Evolutionary conservation across 495 filamentous ascomycete genomes (phyloP).

Genomic region (Neurospora sp.): DNA sequence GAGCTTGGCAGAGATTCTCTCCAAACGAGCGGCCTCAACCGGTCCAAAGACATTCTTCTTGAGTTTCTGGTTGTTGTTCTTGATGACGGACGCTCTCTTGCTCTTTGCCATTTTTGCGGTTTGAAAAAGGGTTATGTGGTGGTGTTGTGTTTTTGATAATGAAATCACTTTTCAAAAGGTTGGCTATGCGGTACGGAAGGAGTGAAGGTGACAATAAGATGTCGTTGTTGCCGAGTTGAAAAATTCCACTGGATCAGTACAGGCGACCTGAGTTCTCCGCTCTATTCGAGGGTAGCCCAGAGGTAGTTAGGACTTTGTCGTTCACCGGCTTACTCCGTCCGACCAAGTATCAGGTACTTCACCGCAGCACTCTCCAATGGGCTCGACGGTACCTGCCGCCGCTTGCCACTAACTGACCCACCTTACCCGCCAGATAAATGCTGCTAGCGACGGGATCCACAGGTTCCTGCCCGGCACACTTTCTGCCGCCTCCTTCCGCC

Average conservation of each 20-base stretch:
- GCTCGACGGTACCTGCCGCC: background rate
- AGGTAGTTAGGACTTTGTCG: background rate
- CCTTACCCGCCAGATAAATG: background rate
- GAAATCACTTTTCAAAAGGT: background rate
- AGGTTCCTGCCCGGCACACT: background rate
- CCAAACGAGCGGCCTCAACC: conserved; percentile 59
- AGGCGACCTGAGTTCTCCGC: background rate
- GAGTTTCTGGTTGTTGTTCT: conserved; percentile 66
- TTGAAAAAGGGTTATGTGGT: background rate
- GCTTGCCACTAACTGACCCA: background rate
- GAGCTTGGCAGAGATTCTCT: conserved; percentile 71
- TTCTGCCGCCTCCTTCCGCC: conserved; percentile 23
- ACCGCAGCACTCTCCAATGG: background rate
- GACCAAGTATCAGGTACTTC: background rate
- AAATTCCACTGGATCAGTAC: background rate
- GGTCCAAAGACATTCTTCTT: conserved; percentile 73
- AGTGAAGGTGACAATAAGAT: background rate
- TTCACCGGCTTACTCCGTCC: rapidly evolving
- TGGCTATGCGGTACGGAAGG: background rate
- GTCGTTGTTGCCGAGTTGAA: background rate
- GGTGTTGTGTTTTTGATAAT: background rate
- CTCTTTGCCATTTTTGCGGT: conserved; percentile 67
- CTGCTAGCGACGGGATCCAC: background rate
- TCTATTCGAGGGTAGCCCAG: background rate
- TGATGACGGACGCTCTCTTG: conserved; percentile 59